Base-by-base conservation (phyloP, 1,284 basidiomycete species). In the Tremellales sp. region DNA sequence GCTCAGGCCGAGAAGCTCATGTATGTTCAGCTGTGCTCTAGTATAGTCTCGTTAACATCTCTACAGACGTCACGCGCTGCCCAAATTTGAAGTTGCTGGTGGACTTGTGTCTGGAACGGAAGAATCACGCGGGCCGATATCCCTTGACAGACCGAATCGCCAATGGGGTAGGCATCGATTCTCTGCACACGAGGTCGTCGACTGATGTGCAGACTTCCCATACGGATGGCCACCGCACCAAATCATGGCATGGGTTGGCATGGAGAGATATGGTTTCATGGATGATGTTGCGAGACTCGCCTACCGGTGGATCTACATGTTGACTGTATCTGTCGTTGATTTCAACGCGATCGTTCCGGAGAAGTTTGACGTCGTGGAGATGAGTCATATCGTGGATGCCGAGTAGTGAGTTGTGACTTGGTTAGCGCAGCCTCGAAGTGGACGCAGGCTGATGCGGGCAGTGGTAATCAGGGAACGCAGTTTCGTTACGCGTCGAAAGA, bases 331-430 rank as follows among this genome's bases (percentile, higher is more conserved):
- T 1, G 76, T 76, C 45, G 89, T 92, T 47, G 90, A 97, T 74
- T 96, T 96, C 75, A 97, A 97, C 68, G 93, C 93, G 13, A 88
- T 96, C 36, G 92, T 97, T 3, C 91, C 93, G 0, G 93, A 97
- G 77, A 97, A 97, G 84, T 97, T 97, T 69, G 93, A 98, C 65
- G 94, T 92, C 0, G 94, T 97, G 60, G 88, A 86, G 69, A 80
- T 94, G 19, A 92, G 89, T 3, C 93, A 97, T 75, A 80, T 97
- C 52, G 93, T 98, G 4, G 92, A 94, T 66, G 94, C 94, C 40
- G 94, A 98, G 77, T 97, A 97, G 68, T 70, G 45, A 64, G 68
- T 57, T n/a, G n/a, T n/a, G n/a, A n/a, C n/a, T n/a, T n/a, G 2
- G 15, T 8, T n/a, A n/a, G n/a, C n/a, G n/a, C 12, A 1, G 4